Conservation (phyloP, 2,329 filamentous ascomycete genomes). For the Simplicillium sp. region DNA sequence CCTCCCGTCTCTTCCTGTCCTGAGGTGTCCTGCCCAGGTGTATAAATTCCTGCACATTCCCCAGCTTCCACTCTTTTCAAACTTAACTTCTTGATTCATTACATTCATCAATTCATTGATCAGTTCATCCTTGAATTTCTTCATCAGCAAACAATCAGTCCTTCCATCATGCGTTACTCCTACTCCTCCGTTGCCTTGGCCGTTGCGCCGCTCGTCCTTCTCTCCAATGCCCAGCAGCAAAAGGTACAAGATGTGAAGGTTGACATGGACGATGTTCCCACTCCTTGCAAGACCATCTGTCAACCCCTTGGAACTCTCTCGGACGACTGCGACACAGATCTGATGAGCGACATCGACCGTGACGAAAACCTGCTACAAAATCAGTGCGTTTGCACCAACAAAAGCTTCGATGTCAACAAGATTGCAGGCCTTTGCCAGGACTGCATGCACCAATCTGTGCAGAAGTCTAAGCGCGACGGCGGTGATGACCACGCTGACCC, state of each 20-base stretch:
- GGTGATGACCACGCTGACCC: conserved; percentile 10
- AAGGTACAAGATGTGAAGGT: conserved; percentile 18
- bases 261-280: conserved; percentile 22
- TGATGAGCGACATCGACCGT: conserved; percentile 17
- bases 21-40: no score
- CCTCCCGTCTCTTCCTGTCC: no score
- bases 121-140: no score
- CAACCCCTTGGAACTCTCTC: conserved; percentile 24
- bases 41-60: no score
- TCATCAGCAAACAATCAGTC: no score
- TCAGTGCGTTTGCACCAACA: conserved; percentile 31
- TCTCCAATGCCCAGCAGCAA: conserved; percentile 18
- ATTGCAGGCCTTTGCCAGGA: conserved; percentile 25
- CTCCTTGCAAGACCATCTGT: conserved; percentile 24
- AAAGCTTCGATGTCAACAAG: conserved; percentile 26
- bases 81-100: no score
- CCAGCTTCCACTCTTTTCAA: no score
- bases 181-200: conserved; percentile 16
- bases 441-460: conserved; percentile 24
- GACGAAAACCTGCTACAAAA: conserved; percentile 24
- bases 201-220: conserved; percentile 16
- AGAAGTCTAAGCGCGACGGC: conserved; percentile 6
- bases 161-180: conserved; percentile 16
- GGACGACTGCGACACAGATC: conserved; percentile 23
- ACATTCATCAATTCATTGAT: no score